Base-by-base conservation (phyloP, 306 rosid genomes). In the Trifolium pratense region DNA sequence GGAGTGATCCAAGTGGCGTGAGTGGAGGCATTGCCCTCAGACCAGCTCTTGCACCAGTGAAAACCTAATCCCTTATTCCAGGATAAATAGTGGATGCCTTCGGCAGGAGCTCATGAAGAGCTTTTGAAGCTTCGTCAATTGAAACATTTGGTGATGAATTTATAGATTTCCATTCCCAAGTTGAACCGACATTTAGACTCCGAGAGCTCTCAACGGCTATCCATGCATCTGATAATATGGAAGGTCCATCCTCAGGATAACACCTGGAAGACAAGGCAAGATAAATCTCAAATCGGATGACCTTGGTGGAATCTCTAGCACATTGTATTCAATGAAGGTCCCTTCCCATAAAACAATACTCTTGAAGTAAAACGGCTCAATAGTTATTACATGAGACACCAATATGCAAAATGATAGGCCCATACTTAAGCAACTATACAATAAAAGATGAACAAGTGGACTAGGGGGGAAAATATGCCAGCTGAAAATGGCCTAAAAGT, bases 1-100 rank as follows among this genome's bases (percentile, higher is more conserved):
- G 97, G 75, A 89, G 96, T 14, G 98, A 91, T 37, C 97, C 98
- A 26, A 63, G 73, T 34, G 92, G 80, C 57, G 90, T 86, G 75
- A 91, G 89, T 31, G 97, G 98, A 1, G 98, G 97, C 97, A 94
- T 91, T 82, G 98, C 97, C 85, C 98, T 88, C 12, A 94, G 91
- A 71, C 97, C 98, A 66, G 95, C 97, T 76, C 84, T 90, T 48
- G 98, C 96, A 67, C 88, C 87, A 0, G 83, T 66, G 64, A 85
- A 85, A 67, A 66, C 67, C 97, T 95, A 94, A 57, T 91, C 81
- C 70, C 80, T 85, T 61, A 94, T 78, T 36, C 73, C 77, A 0
- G 98, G 98, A 82, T 87, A 91, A 70, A 89, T 80, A 74, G 77
- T 52, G 5, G 80, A 77, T 53, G 81, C 95, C 88, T 94, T 94